A percentile compares a stretch with the other conserved stretches of the same genome.
Evolutionary conservation across 352 stramenopile genomes (phyloP).

Genomic region (Globisporangium carolinianum): DNA sequence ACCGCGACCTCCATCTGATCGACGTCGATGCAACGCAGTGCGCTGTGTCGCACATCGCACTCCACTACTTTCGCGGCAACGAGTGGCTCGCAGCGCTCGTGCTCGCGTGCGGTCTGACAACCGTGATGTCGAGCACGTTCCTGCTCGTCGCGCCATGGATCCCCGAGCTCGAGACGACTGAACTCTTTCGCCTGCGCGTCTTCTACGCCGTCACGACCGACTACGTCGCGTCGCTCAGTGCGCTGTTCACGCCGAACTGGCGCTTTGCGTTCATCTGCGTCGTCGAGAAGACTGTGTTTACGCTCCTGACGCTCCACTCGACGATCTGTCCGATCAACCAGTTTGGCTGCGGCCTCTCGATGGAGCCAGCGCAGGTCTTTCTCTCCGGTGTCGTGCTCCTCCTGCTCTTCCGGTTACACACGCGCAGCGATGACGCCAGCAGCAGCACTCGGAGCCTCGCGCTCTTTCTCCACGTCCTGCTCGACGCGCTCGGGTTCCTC

Average conservation of each 20-base stretch:
- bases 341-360: slow-evolving; percentile 41
- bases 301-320: slow-evolving; percentile 55
- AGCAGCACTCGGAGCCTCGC: neutral
- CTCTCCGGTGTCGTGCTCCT: slow-evolving; percentile 47
- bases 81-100: slow-evolving; percentile 44
- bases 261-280: slow-evolving; percentile 61
- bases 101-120: slow-evolving; percentile 23
- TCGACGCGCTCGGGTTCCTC: slow-evolving; percentile 61
- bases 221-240: slow-evolving; percentile 47
- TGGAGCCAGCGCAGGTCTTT: slow-evolving; percentile 46
- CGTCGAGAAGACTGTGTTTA: slow-evolving; percentile 62
- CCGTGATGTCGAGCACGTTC: slow-evolving; percentile 23
- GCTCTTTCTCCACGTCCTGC: slow-evolving; percentile 34
- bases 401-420: slow-evolving; percentile 38
- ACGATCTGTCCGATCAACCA: slow-evolving; percentile 69
- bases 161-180: slow-evolving; percentile 33
- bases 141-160: slow-evolving; percentile 42
- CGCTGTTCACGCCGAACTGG: slow-evolving; percentile 56
- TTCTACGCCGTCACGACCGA: slow-evolving; percentile 56
- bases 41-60: slow-evolving; percentile 28
- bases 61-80: slow-evolving; percentile 31
- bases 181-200: slow-evolving; percentile 47
- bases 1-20: slow-evolving; percentile 11
- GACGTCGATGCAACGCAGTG: slow-evolving; percentile 20
- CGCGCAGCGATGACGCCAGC: slow-evolving; percentile 6